Evolutionary conservation across 129 eudicot species (phyloP), one percentile per base, ranked within the genome.

Genomic region (Calendula officinalis): DNA sequence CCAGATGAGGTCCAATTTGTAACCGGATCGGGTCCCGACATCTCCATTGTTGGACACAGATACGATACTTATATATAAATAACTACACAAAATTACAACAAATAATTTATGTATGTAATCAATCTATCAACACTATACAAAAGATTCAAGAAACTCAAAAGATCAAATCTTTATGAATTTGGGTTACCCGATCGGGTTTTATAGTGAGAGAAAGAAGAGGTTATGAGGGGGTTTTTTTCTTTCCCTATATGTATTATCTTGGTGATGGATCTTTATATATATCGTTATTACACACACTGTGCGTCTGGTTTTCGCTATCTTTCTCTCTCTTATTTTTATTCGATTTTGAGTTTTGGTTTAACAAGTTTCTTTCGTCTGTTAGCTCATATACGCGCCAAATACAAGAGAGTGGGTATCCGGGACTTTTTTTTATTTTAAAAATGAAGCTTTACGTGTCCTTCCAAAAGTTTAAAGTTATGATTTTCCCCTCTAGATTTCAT

Each of bases 11-110:
- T 77, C 89, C 89, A 83, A 61, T 80, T 86, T 48, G 75, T 71
- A 77, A 70, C 82, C 69, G 85, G 90, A 85, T 85, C 97, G 54
- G 82, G 66, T 50, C 77, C 79, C 67, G 74, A 41, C 81, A 61
- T 81, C 74, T 81, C 90, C 82, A 73, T 83, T 66, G 78, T 41
- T 41, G 60, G 56, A 45, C 74, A 43, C 56, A 81, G 71, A 60
- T 56, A 78, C 74, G 43, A 39, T 65, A 70, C 49, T 40, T 63
- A 71, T 66, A 40, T 51, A 50, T 55, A 61, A 60, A 60, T 69
- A 78, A 60, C 63, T 79, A 38, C 60, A 48, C 66, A 70, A 66
- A 70, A 41, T 52, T 16, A 11, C 6, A 17, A 56, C 12, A 56
- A 34, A 35, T 56, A 12, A 35, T 45, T 42, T 73, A 51, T 69